Conservation (phyloP, 371 early-diverging fungal species). For the Mucor mucedo region DNA sequence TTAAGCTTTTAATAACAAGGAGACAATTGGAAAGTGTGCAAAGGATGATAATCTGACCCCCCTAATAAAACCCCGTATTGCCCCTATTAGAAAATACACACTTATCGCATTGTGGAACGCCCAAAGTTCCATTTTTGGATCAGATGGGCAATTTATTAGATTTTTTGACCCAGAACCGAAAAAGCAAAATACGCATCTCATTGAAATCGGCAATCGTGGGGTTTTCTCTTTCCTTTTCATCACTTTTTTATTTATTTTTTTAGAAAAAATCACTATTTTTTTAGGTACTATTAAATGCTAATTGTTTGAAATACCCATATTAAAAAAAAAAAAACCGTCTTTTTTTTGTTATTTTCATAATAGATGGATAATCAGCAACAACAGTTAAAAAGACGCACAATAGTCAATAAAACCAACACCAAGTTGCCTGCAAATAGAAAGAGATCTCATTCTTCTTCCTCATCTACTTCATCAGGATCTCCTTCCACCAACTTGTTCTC, state of each 20-base stretch:
- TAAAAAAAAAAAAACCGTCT: background rate
- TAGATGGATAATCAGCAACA: slow-evolving; percentile 12
- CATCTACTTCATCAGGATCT: slow-evolving; percentile 21
- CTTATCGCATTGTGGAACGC: slow-evolving; percentile 24
- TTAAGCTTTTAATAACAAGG: background rate
- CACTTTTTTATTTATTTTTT: slow-evolving; percentile 13
- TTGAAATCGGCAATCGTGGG: slow-evolving; percentile 19
- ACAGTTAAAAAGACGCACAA: background rate
- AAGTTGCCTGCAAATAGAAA: slow-evolving; percentile 15
- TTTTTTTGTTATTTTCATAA: slow-evolving; percentile 7
- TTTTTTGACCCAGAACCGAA: slow-evolving; percentile 4
- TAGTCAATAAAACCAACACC: background rate
- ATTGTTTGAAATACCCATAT: background rate
- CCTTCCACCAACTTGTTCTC: slow-evolving; percentile 18
- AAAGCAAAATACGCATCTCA: slow-evolving; percentile 13
- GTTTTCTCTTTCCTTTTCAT: slow-evolving; percentile 21
- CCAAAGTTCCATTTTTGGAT: slow-evolving; percentile 15
- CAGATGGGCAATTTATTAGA: slow-evolving; percentile 6
- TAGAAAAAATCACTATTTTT: background rate
- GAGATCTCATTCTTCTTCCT: slow-evolving; percentile 28
- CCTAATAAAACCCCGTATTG: background rate
- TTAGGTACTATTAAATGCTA: background rate
- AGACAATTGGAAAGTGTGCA: background rate
- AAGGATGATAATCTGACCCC: background rate
- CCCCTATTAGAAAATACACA: background rate